phyloP scores from a whole-genome alignment of 2,329 filamentous ascomycete genomes.

The Colletotrichum musae region DNA sequence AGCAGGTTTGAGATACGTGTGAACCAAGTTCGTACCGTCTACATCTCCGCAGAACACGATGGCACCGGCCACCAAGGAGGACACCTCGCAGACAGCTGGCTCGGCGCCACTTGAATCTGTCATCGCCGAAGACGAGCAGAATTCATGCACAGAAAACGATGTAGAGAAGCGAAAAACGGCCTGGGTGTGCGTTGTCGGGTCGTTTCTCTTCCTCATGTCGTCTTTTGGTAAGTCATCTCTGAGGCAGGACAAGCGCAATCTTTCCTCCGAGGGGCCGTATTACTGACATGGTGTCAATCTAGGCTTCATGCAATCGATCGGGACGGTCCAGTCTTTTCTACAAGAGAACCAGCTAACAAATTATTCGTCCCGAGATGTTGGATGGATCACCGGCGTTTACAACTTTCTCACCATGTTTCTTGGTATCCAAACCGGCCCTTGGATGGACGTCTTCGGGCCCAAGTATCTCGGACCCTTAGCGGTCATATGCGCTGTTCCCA shows the following conservation, averaged over 20 bases:
- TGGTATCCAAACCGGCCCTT: conserved; percentile 62
- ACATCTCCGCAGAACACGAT: no score
- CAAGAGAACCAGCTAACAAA: conserved; percentile 57
- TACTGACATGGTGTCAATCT: not conserved
- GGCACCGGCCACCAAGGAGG: no score
- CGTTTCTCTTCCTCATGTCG: conserved; percentile 18
- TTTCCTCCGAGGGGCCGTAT: not conserved
- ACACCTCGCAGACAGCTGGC: no score
- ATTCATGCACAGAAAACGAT: not conserved
- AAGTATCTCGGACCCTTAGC: conserved; percentile 55
- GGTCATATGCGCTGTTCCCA: conserved; percentile 52
- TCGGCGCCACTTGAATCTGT: not conserved
- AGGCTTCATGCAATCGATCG: conserved; percentile 63
- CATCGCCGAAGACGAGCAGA: not conserved
- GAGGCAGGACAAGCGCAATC: not conserved
- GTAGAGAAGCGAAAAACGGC: conserved; percentile 12
- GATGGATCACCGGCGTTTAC: conserved; percentile 64
- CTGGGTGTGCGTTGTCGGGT: conserved; percentile 24
- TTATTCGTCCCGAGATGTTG: conserved; percentile 59
- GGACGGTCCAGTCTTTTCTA: conserved; percentile 62
- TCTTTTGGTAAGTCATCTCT: conserved; percentile 23
- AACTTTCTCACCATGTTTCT: conserved; percentile 61
- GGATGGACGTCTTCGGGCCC: conserved; percentile 63
- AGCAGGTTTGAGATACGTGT: no score
- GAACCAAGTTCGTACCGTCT: no score